Percentiles rank a stretch among this genome's conserved stretches.
phyloP scores from a whole-genome alignment of 2,329 filamentous ascomycete genomes.

The Phoma herbarum region DNA sequence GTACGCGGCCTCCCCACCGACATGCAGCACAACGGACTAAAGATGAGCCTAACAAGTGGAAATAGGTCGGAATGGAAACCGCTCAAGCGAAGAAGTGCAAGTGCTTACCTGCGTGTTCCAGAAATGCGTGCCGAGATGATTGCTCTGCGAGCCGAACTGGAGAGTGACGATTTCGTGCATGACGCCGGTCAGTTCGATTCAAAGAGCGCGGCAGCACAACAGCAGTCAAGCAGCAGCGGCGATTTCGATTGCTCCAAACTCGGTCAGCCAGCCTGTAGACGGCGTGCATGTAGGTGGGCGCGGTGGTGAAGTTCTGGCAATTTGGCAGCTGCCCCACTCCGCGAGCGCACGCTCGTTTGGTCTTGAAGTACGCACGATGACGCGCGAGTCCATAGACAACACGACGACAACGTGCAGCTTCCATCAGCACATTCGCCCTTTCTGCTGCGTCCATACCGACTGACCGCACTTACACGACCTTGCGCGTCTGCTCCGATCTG shows the following conservation, averaged over 20 bases:
- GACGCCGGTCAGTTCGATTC: background rate
- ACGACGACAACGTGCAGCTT: background rate
- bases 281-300: constrained; percentile 3
- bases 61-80: background rate
- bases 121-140: constrained; percentile 94
- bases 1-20: constrained; percentile 31
- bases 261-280: constrained; percentile 1
- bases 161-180: constrained; percentile 98
- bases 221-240: background rate
- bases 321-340: constrained; percentile 20
- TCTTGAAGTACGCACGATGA: constrained; percentile 12
- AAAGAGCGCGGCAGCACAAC: background rate
- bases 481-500: background rate
- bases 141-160: constrained; percentile 91
- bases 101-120: constrained; percentile 86
- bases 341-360: constrained; percentile 7
- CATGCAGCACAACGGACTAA: constrained; percentile 16
- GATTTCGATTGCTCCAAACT: background rate
- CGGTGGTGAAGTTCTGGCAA: constrained; percentile 13
- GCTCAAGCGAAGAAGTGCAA: constrained; percentile 1
- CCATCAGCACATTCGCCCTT: background rate
- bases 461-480: background rate
- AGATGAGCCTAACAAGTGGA: background rate
- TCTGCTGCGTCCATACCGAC: background rate
- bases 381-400: constrained; percentile 11